Evolutionary conservation across 106 monocot species (phyloP).

Genomic region (Gastrodia elata): DNA sequence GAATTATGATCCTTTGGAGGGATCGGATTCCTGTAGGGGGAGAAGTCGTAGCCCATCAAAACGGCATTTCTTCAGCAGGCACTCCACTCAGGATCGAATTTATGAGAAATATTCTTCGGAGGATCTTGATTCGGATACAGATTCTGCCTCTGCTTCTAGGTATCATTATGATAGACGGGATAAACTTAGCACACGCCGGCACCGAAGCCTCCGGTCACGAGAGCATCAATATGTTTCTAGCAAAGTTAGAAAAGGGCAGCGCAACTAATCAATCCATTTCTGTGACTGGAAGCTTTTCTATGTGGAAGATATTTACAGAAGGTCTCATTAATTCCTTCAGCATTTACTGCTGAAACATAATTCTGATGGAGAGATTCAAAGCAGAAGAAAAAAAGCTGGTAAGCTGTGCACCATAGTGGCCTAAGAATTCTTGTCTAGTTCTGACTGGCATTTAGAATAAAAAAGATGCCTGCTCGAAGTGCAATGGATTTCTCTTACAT

Average conservation of each 20-base stretch:
- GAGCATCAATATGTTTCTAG: background rate
- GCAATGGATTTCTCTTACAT: background rate
- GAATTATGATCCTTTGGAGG: conserved; percentile 11
- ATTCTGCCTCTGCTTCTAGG: background rate
- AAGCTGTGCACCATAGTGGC: too few species aligned
- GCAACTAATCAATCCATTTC: conserved; percentile 4
- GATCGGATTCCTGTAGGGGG: background rate
- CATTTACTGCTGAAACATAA: background rate
- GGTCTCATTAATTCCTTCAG: background rate
- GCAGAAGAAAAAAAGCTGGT: too few species aligned
- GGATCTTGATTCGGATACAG: conserved; percentile 11
- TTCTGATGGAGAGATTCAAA: background rate
- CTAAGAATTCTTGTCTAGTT: background rate
- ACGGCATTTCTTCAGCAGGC: conserved; percentile 7
- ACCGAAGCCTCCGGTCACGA: background rate
- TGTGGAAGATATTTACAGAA: background rate
- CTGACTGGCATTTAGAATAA: background rate
- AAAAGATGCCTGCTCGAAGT: background rate
- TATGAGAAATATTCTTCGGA: conserved; percentile 7
- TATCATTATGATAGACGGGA: background rate
- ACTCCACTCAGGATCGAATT: conserved; percentile 12
- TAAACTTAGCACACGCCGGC: conserved; percentile 1
- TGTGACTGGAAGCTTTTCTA: conserved; percentile 10
- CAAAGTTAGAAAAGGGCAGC: background rate
- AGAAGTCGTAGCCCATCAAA: conserved; percentile 10